phyloP scores from a whole-genome alignment of 495 filamentous ascomycete genomes.

The Opeltia flavorubescens region DNA sequence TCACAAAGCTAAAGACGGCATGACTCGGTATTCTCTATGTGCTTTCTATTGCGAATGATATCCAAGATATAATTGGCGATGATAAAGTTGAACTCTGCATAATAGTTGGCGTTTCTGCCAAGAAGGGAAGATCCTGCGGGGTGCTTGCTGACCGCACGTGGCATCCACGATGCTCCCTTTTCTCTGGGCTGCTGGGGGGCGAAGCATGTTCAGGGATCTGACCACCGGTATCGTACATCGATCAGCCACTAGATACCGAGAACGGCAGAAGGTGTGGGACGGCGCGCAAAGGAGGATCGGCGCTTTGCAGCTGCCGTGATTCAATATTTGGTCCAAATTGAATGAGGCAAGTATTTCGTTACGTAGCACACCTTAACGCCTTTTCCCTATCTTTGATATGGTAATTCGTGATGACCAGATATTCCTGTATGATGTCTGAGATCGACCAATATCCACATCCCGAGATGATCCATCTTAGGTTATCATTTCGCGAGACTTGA shows the following conservation, averaged over 20 bases:
- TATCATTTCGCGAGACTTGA: too few relatives aligned
- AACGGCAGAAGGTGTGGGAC: not conserved
- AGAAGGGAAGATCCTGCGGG: not conserved
- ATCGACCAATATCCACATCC: too few relatives aligned
- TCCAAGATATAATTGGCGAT: not conserved
- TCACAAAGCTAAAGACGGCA: too few relatives aligned
- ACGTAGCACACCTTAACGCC: too few relatives aligned
- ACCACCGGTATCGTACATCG: not conserved
- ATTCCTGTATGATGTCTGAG: too few relatives aligned
- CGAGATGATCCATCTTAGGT: too few relatives aligned
- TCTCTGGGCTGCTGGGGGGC: not conserved
- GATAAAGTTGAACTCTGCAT: too few relatives aligned
- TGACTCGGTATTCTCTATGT: too few relatives aligned
- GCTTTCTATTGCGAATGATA: not conserved
- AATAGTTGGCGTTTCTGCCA: not conserved
- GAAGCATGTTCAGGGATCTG: not conserved
- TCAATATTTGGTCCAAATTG: too few relatives aligned
- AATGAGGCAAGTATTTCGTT: too few relatives aligned
- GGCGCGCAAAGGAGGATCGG: conserved; percentile 1
- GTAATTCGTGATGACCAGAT: too few relatives aligned
- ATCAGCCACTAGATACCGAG: not conserved
- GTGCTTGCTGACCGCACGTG: not conserved
- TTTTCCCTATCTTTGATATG: too few relatives aligned
- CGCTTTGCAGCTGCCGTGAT: not conserved
- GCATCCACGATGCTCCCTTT: not conserved